Evolutionary conservation across 108 stramenopile species (phyloP), one percentile per base, ranked within the genome.

Genomic region (Stephanodiscus triporus): DNA sequence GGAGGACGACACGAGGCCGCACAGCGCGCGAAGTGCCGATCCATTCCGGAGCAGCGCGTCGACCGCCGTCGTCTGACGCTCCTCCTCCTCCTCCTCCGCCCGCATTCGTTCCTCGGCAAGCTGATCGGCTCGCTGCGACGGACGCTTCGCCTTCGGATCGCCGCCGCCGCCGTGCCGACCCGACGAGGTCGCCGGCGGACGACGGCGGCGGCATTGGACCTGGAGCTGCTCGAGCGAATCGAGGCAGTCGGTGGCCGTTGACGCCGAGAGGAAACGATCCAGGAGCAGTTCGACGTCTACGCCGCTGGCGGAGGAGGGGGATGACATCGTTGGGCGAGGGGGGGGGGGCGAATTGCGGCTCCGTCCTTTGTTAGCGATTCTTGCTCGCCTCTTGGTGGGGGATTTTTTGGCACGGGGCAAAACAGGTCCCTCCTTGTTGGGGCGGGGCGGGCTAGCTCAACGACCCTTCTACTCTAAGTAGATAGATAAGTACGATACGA

Each of bases 221-320:
- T 63, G 67, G 36, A 80, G 61, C 26, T 57, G 59, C 56, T 88
- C 81, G 29, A 92, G 62, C 9, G 84, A 85, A 27, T 70, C 73
- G 19, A 84, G 48, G 20, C 86, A 88, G 63, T 92, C 91, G 26
- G 76, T 68, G 7, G 82, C 81, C 24, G 83, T 87, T 17, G 83
- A 85, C 19, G 89, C 89, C 43, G 89, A 89, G 10, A 89, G 75
- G 79, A 92, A 86, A 8, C 91, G 91, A 72, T 92, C 91, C 5
- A 80, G 51, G 11, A 80, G 73, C 0, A 80, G 68, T 62, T 80
- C 79, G 7, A 80, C 60, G 63, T 74, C 66, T 26, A 62, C 40
- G 36, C 60, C 53, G 48, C 49, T 66, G 77, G 42, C 56, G 56
- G 30, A 5, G 56, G 56, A 16, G 27, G 56, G 17, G 56, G 56